A percentile compares a stretch with the other conserved stretches of the same genome.
Conservation (phyloP, 2,329 filamentous ascomycete genomes). For the Nannizziopsis arthrosporioides region DNA sequence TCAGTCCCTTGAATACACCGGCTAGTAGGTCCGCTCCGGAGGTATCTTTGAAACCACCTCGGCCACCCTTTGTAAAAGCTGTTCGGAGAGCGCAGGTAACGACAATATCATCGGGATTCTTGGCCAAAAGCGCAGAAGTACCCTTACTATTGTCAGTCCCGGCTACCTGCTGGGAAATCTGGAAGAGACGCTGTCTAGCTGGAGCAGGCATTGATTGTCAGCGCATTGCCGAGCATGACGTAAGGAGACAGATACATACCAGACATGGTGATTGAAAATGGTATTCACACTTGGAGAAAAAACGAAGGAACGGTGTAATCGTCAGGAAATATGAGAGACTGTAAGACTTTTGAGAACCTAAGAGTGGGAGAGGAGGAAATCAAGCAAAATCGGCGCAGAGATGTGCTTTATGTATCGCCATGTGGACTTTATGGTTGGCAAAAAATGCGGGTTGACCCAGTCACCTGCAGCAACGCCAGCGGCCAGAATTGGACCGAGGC, state of each 20-base stretch:
- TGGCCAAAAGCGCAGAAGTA: constrained; percentile 27
- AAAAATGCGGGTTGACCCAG: too few species aligned
- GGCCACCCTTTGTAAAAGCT: constrained; percentile 82
- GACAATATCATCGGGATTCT: constrained; percentile 61
- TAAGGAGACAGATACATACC: constrained; percentile 22
- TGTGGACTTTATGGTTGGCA: too few species aligned
- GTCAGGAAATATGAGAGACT: too few species aligned
- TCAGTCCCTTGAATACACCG: constrained; percentile 67
- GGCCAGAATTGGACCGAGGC: constrained; percentile 25
- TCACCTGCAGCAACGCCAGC: neutral
- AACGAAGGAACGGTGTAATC: neutral
- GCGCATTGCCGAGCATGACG: constrained; percentile 7
- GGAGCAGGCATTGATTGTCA: constrained; percentile 10
- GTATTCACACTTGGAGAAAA: neutral
- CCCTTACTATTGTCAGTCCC: constrained; percentile 27
- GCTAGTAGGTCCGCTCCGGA: constrained; percentile 72
- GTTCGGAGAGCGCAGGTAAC: constrained; percentile 87
- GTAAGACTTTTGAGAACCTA: neutral
- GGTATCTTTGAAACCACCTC: constrained; percentile 93
- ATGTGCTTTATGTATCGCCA: neutral
- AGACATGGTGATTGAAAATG: constrained; percentile 28
- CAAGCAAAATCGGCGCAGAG: neutral
- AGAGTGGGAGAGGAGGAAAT: neutral
- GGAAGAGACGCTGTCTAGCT: constrained; percentile 49
- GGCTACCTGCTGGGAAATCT: constrained; percentile 46